Percentiles rank a stretch among this genome's conserved stretches.
Conservation (phyloP, 805 yeast species). For the Metschnikowia hibisci region DNA sequence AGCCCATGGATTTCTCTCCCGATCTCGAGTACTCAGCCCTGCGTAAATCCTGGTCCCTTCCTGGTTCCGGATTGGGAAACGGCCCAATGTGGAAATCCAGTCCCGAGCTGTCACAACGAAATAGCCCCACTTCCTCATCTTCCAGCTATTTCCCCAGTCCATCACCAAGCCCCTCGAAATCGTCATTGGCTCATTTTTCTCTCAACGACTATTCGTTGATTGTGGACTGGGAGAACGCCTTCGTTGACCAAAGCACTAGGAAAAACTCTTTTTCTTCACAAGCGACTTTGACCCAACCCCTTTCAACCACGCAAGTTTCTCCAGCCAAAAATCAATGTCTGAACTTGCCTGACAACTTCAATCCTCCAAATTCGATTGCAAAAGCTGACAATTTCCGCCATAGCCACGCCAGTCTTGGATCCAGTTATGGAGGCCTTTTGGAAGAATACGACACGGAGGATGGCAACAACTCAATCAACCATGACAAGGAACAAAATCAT, state of each 20-base stretch:
- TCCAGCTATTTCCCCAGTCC: neutral
- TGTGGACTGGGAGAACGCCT: neutral
- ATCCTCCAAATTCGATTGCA: neutral
- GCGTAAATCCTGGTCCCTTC: neutral
- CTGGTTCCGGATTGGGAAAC: neutral
- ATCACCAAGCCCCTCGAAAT: neutral
- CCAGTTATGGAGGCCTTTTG: neutral
- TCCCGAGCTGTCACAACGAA: neutral
- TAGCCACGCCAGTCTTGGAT: neutral
- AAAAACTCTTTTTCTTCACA: neutral
- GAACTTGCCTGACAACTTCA: neutral
- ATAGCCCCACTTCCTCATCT: neutral
- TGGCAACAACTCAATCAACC: too few relatives aligned
- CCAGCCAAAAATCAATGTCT: neutral
- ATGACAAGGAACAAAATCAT: too few relatives aligned
- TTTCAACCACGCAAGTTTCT: neutral
- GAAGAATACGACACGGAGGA: neutral
- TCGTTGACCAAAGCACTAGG: neutral
- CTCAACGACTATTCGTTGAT: neutral
- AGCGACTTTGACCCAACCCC: neutral
- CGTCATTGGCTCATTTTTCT: neutral
- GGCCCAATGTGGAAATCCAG: slow-evolving; percentile 1
- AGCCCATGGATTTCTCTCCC: neutral
- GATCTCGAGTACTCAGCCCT: neutral
- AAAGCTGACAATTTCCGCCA: neutral